Evolutionary conservation across 371 early-diverging fungal genomes (phyloP), one percentile per base, ranked within the genome.

Genomic region (Capillidium rhysosporum): DNA sequence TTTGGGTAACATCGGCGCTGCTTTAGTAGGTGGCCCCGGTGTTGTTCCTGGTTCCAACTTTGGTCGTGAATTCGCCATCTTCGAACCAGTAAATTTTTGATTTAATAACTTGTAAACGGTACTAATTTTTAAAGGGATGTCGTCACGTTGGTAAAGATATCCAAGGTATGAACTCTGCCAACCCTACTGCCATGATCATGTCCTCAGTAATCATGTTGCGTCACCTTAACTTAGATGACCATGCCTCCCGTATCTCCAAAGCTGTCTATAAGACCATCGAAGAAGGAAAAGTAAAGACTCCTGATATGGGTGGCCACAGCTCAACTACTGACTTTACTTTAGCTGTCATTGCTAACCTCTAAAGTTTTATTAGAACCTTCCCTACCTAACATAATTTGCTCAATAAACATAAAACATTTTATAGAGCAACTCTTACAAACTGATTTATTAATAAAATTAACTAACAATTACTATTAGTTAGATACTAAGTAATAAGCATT

Each of bases 91-190:
- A 67, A 65, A 68, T 68, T 44, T 54, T 34, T 26, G 21, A 25
- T 29, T 29, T 49, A 44, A 40, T 43, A 41, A 18, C 40, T 47
- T 29, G 47, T 31, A 52, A 29, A n/a, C 47, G n/a, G 31, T 21
- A 58, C 28, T 26, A 57, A 9, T 46, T 23, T 34, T 8, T 7
- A 54, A 56, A 76, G 66, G 87, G 86, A 43, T 92, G 89, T 67
- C 90, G 93, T 71, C 93, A 94, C 67, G 93, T 92, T 49, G 93
- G 85, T 59, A 73, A 74, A 68, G 92, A 92, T 65, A 82, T 95
- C 56, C 75, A 81, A 69, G 88, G 89, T 57, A 72, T 73, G 63
- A 90, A 93, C 76, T 65, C 73, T 10, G 96, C 96, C 62, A 93
- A 95, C 69, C 96, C 94, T 18, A 84, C 90, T 30, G 81, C 90